Conservation (phyloP, 441 rosid species). For the Syzygium malaccense region DNA sequence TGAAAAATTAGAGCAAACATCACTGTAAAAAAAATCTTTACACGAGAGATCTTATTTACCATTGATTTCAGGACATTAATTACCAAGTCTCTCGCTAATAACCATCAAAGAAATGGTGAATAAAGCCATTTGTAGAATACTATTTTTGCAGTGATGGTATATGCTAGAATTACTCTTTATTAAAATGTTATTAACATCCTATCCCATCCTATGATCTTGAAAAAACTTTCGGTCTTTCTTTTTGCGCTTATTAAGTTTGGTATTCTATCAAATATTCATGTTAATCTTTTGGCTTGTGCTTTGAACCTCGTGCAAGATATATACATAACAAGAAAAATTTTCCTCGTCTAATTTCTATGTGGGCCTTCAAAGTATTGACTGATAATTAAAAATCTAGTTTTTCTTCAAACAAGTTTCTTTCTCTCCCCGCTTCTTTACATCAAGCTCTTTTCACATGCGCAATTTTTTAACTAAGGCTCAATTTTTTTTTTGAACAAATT, state of each 20-base stretch:
- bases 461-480: neutral
- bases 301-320: neutral
- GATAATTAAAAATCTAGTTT: neutral
- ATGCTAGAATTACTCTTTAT: neutral
- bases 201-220: neutral
- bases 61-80: neutral
- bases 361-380: neutral
- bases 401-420: neutral
- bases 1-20: neutral
- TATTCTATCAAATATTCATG: neutral
- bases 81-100: neutral
- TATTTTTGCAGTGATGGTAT: neutral
- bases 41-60: neutral
- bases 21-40: neutral
- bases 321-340: neutral
- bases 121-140: neutral
- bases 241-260: neutral
- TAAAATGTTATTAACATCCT: neutral
- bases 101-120: neutral
- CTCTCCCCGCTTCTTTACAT: neutral
- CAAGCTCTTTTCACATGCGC: neutral
- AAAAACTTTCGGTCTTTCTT: neutral
- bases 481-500: neutral
- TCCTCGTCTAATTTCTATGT: neutral
- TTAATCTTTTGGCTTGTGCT: neutral